Conservation (phyloP, 371 early-diverging fungal species). For the Apophysomyces ossiformis region DNA sequence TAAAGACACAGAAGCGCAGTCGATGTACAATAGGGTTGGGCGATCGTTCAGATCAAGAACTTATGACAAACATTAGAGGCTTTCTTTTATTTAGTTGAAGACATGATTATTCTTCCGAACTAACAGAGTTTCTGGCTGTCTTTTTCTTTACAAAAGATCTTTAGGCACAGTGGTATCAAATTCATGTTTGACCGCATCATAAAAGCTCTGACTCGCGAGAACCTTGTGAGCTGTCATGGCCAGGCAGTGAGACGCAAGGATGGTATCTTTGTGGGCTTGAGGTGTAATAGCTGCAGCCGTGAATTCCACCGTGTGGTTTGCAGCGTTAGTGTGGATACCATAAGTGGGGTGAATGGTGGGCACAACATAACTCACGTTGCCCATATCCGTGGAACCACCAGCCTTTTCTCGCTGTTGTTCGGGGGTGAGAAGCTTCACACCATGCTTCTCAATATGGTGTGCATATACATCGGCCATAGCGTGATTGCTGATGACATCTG, state of each 20-base stretch:
- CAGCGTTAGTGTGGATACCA: constrained; percentile 45
- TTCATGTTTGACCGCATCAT: background rate
- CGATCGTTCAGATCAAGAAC: too few relatives aligned
- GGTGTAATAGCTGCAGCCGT: constrained; percentile 60
- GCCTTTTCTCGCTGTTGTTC: constrained; percentile 38
- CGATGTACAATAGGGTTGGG: too few relatives aligned
- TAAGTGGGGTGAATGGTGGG: constrained; percentile 56
- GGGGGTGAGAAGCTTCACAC: constrained; percentile 44
- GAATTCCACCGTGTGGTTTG: constrained; percentile 74
- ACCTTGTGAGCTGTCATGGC: background rate
- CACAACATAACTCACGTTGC: constrained; percentile 65
- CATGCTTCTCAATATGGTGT: constrained; percentile 53
- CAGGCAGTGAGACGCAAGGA: constrained; percentile 18
- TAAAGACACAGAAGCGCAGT: too few relatives aligned
- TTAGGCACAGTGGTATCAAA: constrained; percentile 9
- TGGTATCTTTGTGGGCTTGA: constrained; percentile 64
- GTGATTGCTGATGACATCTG: constrained; percentile 59
- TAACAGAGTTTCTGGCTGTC: too few relatives aligned
- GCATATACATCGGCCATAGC: constrained; percentile 63
- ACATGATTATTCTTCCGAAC: too few relatives aligned
- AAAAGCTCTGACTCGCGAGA: background rate
- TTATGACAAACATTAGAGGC: too few relatives aligned
- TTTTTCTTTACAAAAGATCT: background rate
- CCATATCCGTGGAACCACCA: constrained; percentile 77
- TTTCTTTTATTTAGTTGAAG: too few relatives aligned